Conservation (phyloP, 495 filamentous ascomycete genomes). For the Neurospora sp. region DNA sequence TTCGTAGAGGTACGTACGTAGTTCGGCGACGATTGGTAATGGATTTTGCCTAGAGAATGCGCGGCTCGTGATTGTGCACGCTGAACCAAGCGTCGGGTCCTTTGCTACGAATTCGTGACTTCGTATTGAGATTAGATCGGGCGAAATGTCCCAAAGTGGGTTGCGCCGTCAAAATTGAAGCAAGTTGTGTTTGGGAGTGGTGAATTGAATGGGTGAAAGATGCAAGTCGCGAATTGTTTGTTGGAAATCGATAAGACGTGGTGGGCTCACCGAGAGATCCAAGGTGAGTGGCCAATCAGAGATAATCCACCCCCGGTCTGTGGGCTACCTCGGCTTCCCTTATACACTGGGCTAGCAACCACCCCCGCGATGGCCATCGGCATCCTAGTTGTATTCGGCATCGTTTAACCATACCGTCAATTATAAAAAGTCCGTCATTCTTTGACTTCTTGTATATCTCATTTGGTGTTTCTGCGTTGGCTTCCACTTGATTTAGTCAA, state of each 20-base stretch:
- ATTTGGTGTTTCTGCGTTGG: neutral
- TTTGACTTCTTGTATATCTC: neutral
- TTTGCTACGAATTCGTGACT: neutral
- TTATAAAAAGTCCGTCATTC: neutral
- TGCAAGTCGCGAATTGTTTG: neutral
- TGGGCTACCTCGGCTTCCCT: constrained; percentile 14
- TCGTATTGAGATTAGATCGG: neutral
- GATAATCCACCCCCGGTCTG: constrained; percentile 3
- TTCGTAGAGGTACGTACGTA: neutral
- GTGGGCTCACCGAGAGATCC: constrained; percentile 8
- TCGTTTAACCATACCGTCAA: neutral
- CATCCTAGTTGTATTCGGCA: neutral
- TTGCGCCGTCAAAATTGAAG: neutral
- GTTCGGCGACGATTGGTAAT: neutral
- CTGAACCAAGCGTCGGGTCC: neutral
- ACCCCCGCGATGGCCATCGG: neutral
- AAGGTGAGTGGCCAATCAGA: constrained; percentile 22
- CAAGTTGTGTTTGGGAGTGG: neutral
- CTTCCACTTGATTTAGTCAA: neutral
- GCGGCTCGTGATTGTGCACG: neutral
- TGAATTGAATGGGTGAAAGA: neutral
- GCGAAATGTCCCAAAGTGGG: neutral
- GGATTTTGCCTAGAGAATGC: neutral
- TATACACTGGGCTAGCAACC: neutral
- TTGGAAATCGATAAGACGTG: constrained; percentile 6